Conservation (phyloP, 2,329 filamentous ascomycete species). For the Fusarium coicis region DNA sequence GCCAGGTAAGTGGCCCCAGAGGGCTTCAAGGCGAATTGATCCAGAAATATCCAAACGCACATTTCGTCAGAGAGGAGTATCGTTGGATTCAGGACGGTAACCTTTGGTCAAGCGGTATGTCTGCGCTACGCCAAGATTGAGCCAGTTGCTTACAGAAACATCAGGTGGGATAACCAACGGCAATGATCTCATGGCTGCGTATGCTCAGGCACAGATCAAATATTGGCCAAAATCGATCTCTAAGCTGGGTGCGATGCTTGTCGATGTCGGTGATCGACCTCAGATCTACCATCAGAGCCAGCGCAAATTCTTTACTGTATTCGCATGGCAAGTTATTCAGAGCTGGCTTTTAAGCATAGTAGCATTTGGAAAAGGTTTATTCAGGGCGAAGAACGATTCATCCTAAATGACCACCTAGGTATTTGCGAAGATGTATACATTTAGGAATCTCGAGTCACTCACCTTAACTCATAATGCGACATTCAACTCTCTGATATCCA, state of each 20-base stretch:
- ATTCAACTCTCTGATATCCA: not conserved
- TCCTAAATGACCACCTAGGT: not conserved
- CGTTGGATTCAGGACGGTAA: constrained; percentile 65
- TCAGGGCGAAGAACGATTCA: not conserved
- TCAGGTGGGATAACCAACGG: constrained; percentile 66
- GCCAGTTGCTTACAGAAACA: not conserved
- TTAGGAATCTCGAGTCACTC: not conserved
- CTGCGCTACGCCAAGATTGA: not conserved
- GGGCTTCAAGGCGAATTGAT: constrained; percentile 54
- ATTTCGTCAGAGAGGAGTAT: constrained; percentile 57
- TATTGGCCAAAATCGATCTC: constrained; percentile 57
- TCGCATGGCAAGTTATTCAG: constrained; percentile 53
- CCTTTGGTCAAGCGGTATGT: constrained; percentile 65
- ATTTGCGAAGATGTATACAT: not conserved
- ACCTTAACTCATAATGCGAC: not conserved
- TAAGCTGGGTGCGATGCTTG: constrained; percentile 56
- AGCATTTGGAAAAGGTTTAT: not conserved
- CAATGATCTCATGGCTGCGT: constrained; percentile 65
- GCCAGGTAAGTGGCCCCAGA: constrained; percentile 59
- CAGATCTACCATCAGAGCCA: constrained; percentile 56
- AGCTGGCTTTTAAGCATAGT: constrained; percentile 38
- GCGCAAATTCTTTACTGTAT: constrained; percentile 46
- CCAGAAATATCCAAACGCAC: constrained; percentile 52
- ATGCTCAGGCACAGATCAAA: constrained; percentile 55
- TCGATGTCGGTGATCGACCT: constrained; percentile 61